A percentile compares a stretch with the other conserved stretches of the same genome.
phyloP scores from a whole-genome alignment of 164 flowering plant genomes.

The Paratinospora sagittata region DNA sequence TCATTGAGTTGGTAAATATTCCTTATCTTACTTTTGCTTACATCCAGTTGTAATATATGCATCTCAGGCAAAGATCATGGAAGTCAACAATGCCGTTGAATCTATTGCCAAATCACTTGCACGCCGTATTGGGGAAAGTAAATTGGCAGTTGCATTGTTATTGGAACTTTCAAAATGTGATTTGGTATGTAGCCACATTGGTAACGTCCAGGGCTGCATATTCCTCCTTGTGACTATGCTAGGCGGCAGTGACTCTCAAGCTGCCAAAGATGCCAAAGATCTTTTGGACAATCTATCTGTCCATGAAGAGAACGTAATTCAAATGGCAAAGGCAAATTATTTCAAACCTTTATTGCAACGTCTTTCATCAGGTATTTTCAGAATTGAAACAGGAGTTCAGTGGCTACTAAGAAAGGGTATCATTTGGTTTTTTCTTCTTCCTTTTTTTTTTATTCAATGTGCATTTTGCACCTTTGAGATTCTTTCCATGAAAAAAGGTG shows the following conservation, averaged over 20 bases:
- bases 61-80: constrained; percentile 50
- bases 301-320: constrained; percentile 51
- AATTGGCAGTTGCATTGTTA: constrained; percentile 51
- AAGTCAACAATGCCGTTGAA: constrained; percentile 40
- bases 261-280: constrained; percentile 44
- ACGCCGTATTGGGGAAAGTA: constrained; percentile 45
- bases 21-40: neutral
- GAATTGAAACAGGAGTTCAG: neutral
- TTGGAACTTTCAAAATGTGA: constrained; percentile 50
- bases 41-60: neutral
- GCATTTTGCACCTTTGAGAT: neutral
- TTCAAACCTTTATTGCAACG: constrained; percentile 51
- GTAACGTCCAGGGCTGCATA: constrained; percentile 60
- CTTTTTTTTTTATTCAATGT: neutral
- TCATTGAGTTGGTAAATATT: neutral
- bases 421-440: neutral
- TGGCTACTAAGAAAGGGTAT: neutral
- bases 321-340: constrained; percentile 70
- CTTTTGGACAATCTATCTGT: constrained; percentile 57
- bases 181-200: constrained; percentile 34
- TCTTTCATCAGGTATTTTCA: constrained; percentile 51
- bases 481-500: neutral
- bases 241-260: constrained; percentile 41
- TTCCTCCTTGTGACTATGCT: constrained; percentile 54
- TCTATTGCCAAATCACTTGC: constrained; percentile 52